Evolutionary conservation across 1,139 yeast genomes (phyloP).

Genomic region (Pichia inconspicua): DNA sequence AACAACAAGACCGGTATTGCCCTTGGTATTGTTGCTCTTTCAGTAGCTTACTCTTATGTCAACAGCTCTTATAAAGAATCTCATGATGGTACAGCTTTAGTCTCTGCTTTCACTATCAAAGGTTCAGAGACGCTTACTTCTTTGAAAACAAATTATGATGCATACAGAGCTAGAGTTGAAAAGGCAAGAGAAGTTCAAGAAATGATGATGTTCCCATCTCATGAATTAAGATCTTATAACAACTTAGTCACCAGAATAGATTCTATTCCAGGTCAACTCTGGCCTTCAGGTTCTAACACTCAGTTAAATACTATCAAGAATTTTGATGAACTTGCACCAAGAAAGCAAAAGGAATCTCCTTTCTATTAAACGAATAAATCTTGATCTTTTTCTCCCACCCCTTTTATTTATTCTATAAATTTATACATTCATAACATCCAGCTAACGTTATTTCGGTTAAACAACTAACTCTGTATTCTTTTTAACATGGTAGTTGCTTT

Average conservation of each 20-base stretch:
- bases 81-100: slow-evolving; percentile 23
- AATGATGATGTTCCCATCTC: slow-evolving; percentile 17
- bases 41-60: slow-evolving; percentile 16
- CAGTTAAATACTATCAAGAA: slow-evolving; percentile 23
- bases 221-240: slow-evolving; percentile 15
- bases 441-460: not conserved
- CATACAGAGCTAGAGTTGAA: slow-evolving; percentile 23
- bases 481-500: too few species aligned
- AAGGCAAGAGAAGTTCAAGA: slow-evolving; percentile 19
- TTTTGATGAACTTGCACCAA: slow-evolving; percentile 24
- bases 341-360: slow-evolving; percentile 25
- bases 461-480: too few species aligned
- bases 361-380: slow-evolving; percentile 8
- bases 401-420: slow-evolving; percentile 1
- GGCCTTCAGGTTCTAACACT: slow-evolving; percentile 22
- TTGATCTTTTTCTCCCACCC: not conserved
- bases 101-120: slow-evolving; percentile 13
- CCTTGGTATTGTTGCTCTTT: slow-evolving; percentile 15
- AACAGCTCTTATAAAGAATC: slow-evolving; percentile 21
- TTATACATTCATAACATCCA: not conserved
- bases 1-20: slow-evolving; percentile 22
- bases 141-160: slow-evolving; percentile 17
- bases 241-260: slow-evolving; percentile 21
- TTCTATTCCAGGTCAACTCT: slow-evolving; percentile 26
- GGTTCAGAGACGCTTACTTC: slow-evolving; percentile 15